Evolutionary conservation across 306 rosid genomes (phyloP).

Genomic region (Biancaea sappan): DNA sequence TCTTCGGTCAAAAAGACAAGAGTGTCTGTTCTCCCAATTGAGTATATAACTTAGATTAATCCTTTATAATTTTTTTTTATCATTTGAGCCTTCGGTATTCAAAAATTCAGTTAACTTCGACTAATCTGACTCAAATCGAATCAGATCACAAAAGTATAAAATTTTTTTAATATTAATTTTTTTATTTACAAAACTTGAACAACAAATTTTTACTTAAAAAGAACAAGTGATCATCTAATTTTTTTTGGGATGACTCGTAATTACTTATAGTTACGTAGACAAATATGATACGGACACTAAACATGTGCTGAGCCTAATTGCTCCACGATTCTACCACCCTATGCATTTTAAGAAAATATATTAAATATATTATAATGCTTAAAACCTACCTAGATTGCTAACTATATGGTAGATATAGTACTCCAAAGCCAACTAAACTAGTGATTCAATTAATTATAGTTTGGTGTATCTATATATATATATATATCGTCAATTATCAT

Average conservation of each 20-base stretch:
- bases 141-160: too few species aligned
- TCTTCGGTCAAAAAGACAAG: slow-evolving; percentile 36
- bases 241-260: too few species aligned
- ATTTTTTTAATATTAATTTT: too few species aligned
- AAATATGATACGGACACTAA: not conserved
- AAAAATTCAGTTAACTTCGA: too few species aligned
- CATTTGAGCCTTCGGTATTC: too few species aligned
- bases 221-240: too few species aligned
- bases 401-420: not conserved
- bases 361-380: not conserved
- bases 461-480: not conserved
- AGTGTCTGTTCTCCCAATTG: slow-evolving; percentile 18
- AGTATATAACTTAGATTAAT: slow-evolving; percentile 21
- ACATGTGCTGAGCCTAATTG: not conserved
- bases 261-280: not conserved
- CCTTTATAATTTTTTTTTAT: too few species aligned
- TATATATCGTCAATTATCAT: not conserved
- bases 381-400: not conserved
- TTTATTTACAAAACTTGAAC: too few species aligned
- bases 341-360: not conserved
- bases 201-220: too few species aligned
- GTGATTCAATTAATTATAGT: not conserved
- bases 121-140: too few species aligned
- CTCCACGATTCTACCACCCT: not conserved
- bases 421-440: not conserved